phyloP scores from a whole-genome alignment of 2,329 filamentous ascomycete genomes.

The Xylariaceae sp. region DNA sequence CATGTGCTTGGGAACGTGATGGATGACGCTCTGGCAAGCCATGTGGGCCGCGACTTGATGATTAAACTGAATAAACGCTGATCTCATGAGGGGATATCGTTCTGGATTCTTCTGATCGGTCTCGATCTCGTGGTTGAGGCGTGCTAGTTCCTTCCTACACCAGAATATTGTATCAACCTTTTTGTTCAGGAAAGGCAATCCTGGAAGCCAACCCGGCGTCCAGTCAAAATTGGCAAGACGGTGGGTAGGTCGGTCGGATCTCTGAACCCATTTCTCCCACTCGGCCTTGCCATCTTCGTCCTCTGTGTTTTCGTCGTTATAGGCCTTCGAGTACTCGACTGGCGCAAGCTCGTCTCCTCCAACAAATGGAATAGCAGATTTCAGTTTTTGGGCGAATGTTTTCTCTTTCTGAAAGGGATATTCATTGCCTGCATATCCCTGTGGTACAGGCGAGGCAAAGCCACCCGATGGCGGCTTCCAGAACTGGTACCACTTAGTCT shows the following conservation, averaged over 20 bases:
- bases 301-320: conserved; percentile 62
- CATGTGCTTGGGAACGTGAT: conserved; percentile 94
- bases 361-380: conserved; percentile 56
- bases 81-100: conserved; percentile 89
- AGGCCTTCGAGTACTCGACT: conserved; percentile 66
- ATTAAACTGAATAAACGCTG: conserved; percentile 98
- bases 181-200: conserved; percentile 78
- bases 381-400: conserved; percentile 58
- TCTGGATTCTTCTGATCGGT: conserved; percentile 85
- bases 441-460: conserved; percentile 66
- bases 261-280: conserved; percentile 84
- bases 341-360: conserved; percentile 49
- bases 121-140: conserved; percentile 90
- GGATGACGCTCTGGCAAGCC: conserved; percentile 90
- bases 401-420: conserved; percentile 54
- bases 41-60: conserved; percentile 97
- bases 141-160: conserved; percentile 83
- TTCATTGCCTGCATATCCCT: conserved; percentile 55
- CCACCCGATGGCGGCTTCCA: conserved; percentile 68
- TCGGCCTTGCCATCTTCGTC: conserved; percentile 68
- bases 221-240: conserved; percentile 67
- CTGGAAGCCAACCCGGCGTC: conserved; percentile 72
- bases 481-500: conserved; percentile 64
- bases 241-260: conserved; percentile 85
- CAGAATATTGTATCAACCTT: conserved; percentile 97